Evolutionary conservation across 2,329 filamentous ascomycete species (phyloP).

Genomic region (Diatrype stigma): DNA sequence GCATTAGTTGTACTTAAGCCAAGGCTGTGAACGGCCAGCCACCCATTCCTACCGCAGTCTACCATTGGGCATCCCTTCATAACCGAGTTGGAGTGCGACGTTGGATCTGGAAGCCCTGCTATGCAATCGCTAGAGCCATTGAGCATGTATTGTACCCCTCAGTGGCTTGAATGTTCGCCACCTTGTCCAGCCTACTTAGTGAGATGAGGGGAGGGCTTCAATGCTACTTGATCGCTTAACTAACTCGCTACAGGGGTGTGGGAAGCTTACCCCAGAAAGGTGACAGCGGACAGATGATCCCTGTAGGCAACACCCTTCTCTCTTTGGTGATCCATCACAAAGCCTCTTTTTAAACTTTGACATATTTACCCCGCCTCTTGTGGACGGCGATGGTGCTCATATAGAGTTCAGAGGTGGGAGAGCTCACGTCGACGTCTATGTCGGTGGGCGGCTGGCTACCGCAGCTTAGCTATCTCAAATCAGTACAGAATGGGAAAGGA

Average conservation of each 20-base stretch:
- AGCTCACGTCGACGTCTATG: neutral
- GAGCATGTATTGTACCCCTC: slow-evolving; percentile 1
- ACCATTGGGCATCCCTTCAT: neutral
- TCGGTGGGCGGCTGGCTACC: neutral
- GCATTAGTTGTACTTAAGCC: too few relatives aligned
- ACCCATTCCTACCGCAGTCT: neutral
- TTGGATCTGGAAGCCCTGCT: neutral
- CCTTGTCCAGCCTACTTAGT: neutral
- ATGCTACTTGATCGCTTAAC: too few relatives aligned
- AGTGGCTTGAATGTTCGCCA: neutral
- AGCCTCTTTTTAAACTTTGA: too few relatives aligned
- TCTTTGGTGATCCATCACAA: too few relatives aligned
- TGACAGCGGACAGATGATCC: slow-evolving; percentile 1
- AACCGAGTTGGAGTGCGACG: neutral
- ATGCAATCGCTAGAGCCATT: neutral
- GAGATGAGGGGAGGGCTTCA: neutral
- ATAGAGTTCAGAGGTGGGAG: too few relatives aligned
- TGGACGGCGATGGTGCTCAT: too few relatives aligned
- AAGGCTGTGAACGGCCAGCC: neutral
- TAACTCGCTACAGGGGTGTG: too few relatives aligned
- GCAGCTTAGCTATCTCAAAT: neutral
- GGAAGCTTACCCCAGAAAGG: neutral
- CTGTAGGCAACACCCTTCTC: neutral
- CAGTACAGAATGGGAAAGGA: neutral
- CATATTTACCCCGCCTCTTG: too few relatives aligned